phyloP scores from a whole-genome alignment of 202 grass and related monocot species.

The Cymbopogon flexuosus region DNA sequence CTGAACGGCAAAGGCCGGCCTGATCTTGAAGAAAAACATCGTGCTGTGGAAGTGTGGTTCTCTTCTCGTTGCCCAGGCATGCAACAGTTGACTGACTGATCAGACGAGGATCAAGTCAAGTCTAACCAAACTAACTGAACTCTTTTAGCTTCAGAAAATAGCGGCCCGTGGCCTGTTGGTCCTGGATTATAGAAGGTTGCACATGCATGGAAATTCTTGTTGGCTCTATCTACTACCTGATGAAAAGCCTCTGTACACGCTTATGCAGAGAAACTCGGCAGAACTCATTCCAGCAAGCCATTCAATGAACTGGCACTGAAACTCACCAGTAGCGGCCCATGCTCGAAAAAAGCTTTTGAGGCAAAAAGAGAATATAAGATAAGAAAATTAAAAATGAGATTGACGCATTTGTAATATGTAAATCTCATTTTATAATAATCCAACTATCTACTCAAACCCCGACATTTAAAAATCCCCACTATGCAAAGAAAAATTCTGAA shows the following conservation, averaged over 20 bases:
- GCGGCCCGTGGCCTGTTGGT: too few relatives aligned
- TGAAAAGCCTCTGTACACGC: background rate
- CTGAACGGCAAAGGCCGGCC: too few relatives aligned
- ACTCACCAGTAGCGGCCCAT: background rate
- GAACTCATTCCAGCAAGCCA: too few relatives aligned
- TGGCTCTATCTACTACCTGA: background rate
- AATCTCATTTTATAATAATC: background rate
- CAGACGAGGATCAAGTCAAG: too few relatives aligned
- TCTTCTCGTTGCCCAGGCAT: too few relatives aligned
- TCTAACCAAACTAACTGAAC: too few relatives aligned
- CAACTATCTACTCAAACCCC: background rate
- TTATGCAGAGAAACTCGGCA: conserved; percentile 4
- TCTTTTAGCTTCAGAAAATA: too few relatives aligned
- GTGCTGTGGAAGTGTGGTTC: too few relatives aligned
- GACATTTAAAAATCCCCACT: background rate
- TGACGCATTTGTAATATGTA: too few relatives aligned
- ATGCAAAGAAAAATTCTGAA: background rate
- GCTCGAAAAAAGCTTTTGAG: background rate
- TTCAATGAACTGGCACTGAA: conserved; percentile 1
- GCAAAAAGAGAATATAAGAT: background rate
- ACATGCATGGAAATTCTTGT: conserved; percentile 1
- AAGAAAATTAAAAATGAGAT: background rate
- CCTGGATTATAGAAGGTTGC: background rate
- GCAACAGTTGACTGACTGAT: too few relatives aligned
- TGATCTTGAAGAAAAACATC: too few relatives aligned